Conservation (phyloP, 768 basidiomycete genomes). For the Leccinum subtestaceum region DNA sequence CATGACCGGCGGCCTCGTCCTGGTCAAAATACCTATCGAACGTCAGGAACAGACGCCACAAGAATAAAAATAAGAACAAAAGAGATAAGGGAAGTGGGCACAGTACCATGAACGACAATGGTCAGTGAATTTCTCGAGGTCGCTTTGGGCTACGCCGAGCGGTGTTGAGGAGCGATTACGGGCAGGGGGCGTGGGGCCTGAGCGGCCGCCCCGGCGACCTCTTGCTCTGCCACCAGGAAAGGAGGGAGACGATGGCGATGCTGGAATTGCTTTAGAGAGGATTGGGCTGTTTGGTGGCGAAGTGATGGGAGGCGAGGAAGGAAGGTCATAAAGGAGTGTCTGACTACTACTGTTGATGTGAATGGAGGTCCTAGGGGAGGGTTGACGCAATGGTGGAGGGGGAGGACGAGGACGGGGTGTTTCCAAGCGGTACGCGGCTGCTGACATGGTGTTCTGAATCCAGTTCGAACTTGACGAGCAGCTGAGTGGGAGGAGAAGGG, state of each 20-base stretch:
- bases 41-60: slow-evolving; percentile 6
- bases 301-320: slow-evolving; percentile 49
- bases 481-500: neutral
- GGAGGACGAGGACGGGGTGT: slow-evolving; percentile 56
- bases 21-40: slow-evolving; percentile 75
- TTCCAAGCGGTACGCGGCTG: slow-evolving; percentile 62
- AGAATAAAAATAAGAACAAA: neutral
- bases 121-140: slow-evolving; percentile 76
- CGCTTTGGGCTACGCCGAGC: slow-evolving; percentile 58
- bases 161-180: slow-evolving; percentile 71
- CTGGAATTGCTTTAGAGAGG: slow-evolving; percentile 35
- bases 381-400: slow-evolving; percentile 57
- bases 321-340: slow-evolving; percentile 76
- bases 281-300: slow-evolving; percentile 58
- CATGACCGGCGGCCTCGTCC: slow-evolving; percentile 71
- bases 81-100: neutral
- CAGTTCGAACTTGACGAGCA: slow-evolving; percentile 30
- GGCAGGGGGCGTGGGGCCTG: slow-evolving; percentile 46
- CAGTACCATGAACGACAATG: slow-evolving; percentile 75
- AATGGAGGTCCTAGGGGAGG: slow-evolving; percentile 45
- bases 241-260: slow-evolving; percentile 60
- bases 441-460: slow-evolving; percentile 49
- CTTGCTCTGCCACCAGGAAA: slow-evolving; percentile 48
- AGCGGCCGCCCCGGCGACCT: slow-evolving; percentile 47
- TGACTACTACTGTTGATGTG: slow-evolving; percentile 44